Percentiles rank a stretch among this genome's conserved stretches.
Conservation (phyloP, 78 protist genomes). For the Bigelowiella natans region DNA sequence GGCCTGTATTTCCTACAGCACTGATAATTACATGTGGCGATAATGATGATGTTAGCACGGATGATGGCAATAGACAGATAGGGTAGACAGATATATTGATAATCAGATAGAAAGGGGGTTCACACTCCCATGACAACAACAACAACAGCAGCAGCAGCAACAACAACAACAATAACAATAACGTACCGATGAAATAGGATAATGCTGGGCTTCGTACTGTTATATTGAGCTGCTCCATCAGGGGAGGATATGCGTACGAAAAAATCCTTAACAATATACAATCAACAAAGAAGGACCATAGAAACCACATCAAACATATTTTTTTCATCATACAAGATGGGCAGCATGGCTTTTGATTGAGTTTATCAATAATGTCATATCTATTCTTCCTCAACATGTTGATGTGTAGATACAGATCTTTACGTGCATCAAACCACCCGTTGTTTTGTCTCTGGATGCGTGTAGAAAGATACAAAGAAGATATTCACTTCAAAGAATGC, state of each 20-base stretch:
- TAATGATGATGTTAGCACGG: neutral
- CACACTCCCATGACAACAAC: too few species aligned
- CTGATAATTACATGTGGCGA: neutral
- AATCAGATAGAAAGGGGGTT: too few species aligned
- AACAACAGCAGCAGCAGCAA: too few species aligned
- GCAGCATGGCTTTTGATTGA: too few species aligned
- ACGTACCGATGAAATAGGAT: neutral
- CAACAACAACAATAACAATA: too few species aligned
- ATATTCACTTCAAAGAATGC: neutral
- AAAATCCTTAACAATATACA: neutral
- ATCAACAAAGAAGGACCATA: too few species aligned
- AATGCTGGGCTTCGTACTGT: neutral
- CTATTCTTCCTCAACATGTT: too few species aligned
- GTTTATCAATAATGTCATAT: too few species aligned
- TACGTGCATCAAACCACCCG: neutral
- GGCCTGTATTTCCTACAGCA: neutral
- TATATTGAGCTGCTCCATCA: neutral
- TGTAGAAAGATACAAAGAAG: neutral
- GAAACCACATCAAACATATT: too few species aligned
- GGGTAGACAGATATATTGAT: too few species aligned
- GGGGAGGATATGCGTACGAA: neutral
- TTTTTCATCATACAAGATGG: too few species aligned
- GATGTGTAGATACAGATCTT: too few species aligned
- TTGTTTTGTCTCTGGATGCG: neutral
- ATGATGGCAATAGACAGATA: neutral